These are phyloP conservation scores for Apiotrichum gamsii DNA, from an alignment of 1,284 basidiomycete genomes.

Conservation along the genomic window DNA sequence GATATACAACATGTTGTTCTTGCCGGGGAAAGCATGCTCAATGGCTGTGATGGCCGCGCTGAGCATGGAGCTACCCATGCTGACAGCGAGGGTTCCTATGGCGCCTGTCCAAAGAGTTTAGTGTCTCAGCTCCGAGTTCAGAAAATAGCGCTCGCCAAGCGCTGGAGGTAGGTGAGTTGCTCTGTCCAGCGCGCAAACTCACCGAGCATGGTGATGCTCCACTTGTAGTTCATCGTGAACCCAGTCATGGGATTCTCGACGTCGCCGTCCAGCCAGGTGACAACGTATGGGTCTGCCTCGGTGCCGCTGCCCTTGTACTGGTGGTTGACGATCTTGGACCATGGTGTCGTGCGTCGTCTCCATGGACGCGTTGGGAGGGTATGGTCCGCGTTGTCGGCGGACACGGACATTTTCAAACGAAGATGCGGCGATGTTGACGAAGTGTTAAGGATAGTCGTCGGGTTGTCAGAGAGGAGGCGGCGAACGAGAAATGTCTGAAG, in stretches of 20 bases:
- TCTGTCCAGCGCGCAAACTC: not conserved
- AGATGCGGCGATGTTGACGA: too few relatives aligned
- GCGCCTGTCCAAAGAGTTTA: constrained; percentile 7
- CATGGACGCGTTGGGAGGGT: constrained; percentile 22
- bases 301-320: constrained; percentile 45
- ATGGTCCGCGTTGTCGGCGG: not conserved
- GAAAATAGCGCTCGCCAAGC: not conserved
- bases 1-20: constrained; percentile 19
- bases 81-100: constrained; percentile 18
- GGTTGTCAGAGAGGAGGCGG: too few relatives aligned
- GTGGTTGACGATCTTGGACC: constrained; percentile 37
- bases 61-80: constrained; percentile 24
- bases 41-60: constrained; percentile 21
- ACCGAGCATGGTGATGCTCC: constrained; percentile 23
- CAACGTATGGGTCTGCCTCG: constrained; percentile 43
- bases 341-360: constrained; percentile 39
- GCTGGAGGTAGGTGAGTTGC: not conserved
- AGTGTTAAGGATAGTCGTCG: too few relatives aligned
- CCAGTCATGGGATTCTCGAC: constrained; percentile 33
- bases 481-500: too few relatives aligned
- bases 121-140: not conserved
- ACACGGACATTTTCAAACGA: too few relatives aligned
- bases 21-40: constrained; percentile 21
- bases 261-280: constrained; percentile 31
- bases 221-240: constrained; percentile 32